Base-by-base conservation (phyloP, 2,329 filamentous ascomycete species). In the Corinectria fuckeliana region DNA sequence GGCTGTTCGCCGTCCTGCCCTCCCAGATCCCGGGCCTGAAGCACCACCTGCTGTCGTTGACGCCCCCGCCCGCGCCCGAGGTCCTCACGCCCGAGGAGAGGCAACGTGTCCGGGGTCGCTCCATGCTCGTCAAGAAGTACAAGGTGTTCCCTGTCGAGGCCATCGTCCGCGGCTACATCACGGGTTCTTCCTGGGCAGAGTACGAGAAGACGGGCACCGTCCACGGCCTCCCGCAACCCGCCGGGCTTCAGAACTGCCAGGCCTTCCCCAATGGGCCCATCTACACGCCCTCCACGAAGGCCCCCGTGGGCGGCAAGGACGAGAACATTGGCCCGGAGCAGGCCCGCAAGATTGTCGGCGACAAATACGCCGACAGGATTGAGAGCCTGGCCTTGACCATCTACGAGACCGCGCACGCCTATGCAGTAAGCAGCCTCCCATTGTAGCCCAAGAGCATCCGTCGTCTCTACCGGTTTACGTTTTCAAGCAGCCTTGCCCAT, bases 311-410 rank as follows among this genome's bases (percentile, higher is more conserved):
- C 36, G 39, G 45, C 21, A 42, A 53, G 36, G 50, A 53, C n/a
- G 50, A 53, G 28, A 53, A 53, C 39, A 53, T 53, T 25, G 32
- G 36, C 18, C 50, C 50, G 2, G 50, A 53, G 25, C 23, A 53
- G 26, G 50, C 50, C 3, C 23, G 38, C 16, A 45, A 82, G 69
- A 67, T 74, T 50, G 64, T 76, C 30, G 74, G 74, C 49, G 71
- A 73, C 42, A 69, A 68, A 47, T 72, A 76, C 41, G 70, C 71
- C 58, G 73, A 73, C 26, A 60, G 66, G 21, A 66, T 77, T 23
- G 64, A 75, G 56, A 64, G 69, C 47, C 66, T 77, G 39, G 71
- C 74, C 6, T 65, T 77, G 16, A 26, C 52, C 6, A 68, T 76
- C 56, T 77, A 76, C 71, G 70, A 64, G 26, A 66, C 70, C 20